Evolutionary conservation across 2,329 filamentous ascomycete species (phyloP), one percentile per base, ranked within the genome.

Genomic region (Trichophyton benhamiae): DNA sequence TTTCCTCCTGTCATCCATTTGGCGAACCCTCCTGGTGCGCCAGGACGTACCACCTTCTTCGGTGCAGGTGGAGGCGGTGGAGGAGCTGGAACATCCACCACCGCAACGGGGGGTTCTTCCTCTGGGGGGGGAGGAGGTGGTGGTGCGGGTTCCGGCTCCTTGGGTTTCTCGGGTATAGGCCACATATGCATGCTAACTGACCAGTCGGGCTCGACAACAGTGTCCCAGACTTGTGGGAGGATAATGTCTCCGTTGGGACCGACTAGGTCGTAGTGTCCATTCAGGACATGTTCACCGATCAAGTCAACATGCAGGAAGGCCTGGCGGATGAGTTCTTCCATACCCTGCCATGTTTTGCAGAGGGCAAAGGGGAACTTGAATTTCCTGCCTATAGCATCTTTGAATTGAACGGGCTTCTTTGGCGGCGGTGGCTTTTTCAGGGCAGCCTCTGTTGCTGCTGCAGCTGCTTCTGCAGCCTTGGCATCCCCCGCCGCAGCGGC

Each of bases 321-420:
- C 76, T 92, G 88, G 69, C 87, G 87, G 71, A 94, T 92, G 42
- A 94, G 80, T 55, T 89, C 86, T 72, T 92, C 88, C 88, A 94
- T 92, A 17, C 88, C 88, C 87, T 80, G 78, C 90, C 90, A 95
- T 2, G 86, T 94, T 69, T 85, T 84, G 74, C 91, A 96, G 33
- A 95, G 74, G 65, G 91, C 84, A 75, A 87, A 96, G 1, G 91
- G 91, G 70, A 96, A 96, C 74, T 85, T 94, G 72, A 95, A 96
- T 73, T 95, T 96, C 66, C 91, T 83, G 36, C 89, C 89, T 15
- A 96, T 85, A 0, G 91, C 91, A 71, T 96, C 91, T 75, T 95
- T 95, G 77, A 95, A 95, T 67, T 86, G 87, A 72, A 96, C 89
- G 1, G 88, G 89, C 49, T 85, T 79, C 72, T 89, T 88, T 66